Base-by-base conservation (phyloP, 345 rosid genomes). In the Syzygium aromaticum region DNA sequence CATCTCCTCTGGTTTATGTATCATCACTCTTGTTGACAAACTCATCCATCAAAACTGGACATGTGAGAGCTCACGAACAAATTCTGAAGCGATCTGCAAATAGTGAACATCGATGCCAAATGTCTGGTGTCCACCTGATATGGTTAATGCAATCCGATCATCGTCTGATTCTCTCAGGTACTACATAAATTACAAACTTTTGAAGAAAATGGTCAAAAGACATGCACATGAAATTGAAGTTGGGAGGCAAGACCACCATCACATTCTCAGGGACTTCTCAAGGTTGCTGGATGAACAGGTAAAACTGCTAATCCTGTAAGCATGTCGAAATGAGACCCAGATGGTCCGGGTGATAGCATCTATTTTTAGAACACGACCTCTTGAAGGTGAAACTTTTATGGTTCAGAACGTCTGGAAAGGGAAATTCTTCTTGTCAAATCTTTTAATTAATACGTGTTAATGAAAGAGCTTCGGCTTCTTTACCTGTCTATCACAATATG, bases 181-280 rank as follows among this genome's bases (percentile, higher is more conserved):
- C 89, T 98, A 96, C 89, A 98, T 98, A 88, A 96, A 96, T 89
- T 96, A 98, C 86, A 98, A 98, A 85, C 89, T 96, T 87, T 95
- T 96, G 99, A 98, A 96, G 93, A 96, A 96, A 93, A 96, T 88
- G 89, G 98, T 98, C 90, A 94, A 90, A 89, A 95, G 94, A 87
- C 94, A 96, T 90, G 95, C 92, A 89, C 94, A 90, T n/a, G 98
- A 96, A 92, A 95, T 98, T 78, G 94, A 92, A 92, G 94, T 88
- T 59, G 99, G 98, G 86, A 87, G 93, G 77, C 94, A 86, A 86
- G 98, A 98, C 88, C 98, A 94, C 84, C 94, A 93, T 85, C 96
- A 94, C 85, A 98, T 98, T 89, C 99, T 96, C 87, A 96, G 96
- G 94, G 99, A 96, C 91, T 98, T 98, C 95, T 98, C 99, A 9